A percentile compares a stretch with the other conserved stretches of the same genome.
phyloP scores from a whole-genome alignment of 2,329 filamentous ascomycete species.

The Botrytis medusae region DNA sequence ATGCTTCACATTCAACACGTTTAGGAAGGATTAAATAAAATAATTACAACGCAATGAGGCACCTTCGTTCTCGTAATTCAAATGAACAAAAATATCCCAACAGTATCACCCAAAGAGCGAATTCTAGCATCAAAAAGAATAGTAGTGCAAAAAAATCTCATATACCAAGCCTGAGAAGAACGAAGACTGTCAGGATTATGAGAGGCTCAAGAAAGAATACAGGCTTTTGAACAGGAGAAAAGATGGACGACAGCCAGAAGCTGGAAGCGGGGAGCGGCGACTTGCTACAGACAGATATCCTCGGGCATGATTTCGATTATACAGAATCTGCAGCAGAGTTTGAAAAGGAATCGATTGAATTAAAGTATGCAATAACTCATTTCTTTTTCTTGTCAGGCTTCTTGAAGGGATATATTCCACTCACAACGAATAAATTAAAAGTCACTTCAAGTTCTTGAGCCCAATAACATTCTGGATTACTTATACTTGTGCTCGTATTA shows the following conservation, averaged over 20 bases:
- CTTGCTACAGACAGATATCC: background rate
- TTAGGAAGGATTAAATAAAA: background rate
- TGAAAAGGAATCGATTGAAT: constrained; percentile 68
- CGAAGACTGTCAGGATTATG: background rate
- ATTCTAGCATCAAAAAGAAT: background rate
- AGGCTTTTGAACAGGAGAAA: background rate
- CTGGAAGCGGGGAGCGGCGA: background rate
- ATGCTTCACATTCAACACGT: background rate
- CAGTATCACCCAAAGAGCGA: background rate
- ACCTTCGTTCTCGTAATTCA: background rate
- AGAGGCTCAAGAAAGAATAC: background rate
- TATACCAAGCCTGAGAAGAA: too few species aligned
- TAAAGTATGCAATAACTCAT: constrained; percentile 67
- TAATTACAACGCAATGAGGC: background rate
- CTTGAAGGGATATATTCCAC: background rate
- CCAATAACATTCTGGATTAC: too few species aligned
- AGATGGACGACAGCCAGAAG: background rate
- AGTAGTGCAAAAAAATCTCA: background rate
- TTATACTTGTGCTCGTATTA: constrained; percentile 38
- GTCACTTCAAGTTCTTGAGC: background rate
- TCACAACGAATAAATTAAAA: too few species aligned
- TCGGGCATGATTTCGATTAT: background rate
- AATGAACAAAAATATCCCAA: background rate
- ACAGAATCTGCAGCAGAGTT: constrained; percentile 51
- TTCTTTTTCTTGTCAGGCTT: background rate